Percentiles rank a stretch among this genome's conserved stretches.
Conservation (phyloP, 1,284 basidiomycete species). For the Moesziomyces sp. region DNA sequence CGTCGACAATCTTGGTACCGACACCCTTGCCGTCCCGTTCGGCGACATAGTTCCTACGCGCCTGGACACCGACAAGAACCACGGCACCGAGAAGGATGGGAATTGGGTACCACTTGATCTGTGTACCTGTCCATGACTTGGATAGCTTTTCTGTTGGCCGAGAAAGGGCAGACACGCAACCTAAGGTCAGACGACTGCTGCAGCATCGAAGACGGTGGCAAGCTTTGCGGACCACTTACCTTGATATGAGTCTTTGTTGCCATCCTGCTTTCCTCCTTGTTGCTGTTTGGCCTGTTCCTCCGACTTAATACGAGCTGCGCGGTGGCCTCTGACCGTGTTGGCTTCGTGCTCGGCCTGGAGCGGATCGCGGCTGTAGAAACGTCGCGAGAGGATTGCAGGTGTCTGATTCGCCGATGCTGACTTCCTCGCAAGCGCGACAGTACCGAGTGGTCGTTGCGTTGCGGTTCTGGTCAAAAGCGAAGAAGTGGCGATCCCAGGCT, state of each 20-base stretch:
- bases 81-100: slow-evolving; percentile 78
- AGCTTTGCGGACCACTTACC: not conserved
- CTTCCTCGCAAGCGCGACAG: not conserved
- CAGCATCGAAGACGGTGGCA: not conserved
- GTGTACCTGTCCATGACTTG: slow-evolving; percentile 85
- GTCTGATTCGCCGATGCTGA: not conserved
- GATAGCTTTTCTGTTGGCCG: slow-evolving; percentile 64
- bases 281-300: slow-evolving; percentile 25
- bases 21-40: slow-evolving; percentile 54
- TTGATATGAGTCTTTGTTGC: slow-evolving; percentile 15
- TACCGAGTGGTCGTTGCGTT: not conserved
- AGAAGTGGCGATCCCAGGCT: not conserved
- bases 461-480: slow-evolving; percentile 1
- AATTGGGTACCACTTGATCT: slow-evolving; percentile 94
- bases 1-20: slow-evolving; percentile 72
- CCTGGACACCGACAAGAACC: slow-evolving; percentile 72
- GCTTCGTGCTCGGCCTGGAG: slow-evolving; percentile 58
- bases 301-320: slow-evolving; percentile 39
- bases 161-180: slow-evolving; percentile 1
- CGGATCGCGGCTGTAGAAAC: slow-evolving; percentile 53
- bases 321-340: slow-evolving; percentile 59
- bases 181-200: not conserved
- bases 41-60: slow-evolving; percentile 73
- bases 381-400: slow-evolving; percentile 4
- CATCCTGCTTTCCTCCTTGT: slow-evolving; percentile 11